phyloP scores from a whole-genome alignment of 768 basidiomycete species.

The Mycena haematopus region DNA sequence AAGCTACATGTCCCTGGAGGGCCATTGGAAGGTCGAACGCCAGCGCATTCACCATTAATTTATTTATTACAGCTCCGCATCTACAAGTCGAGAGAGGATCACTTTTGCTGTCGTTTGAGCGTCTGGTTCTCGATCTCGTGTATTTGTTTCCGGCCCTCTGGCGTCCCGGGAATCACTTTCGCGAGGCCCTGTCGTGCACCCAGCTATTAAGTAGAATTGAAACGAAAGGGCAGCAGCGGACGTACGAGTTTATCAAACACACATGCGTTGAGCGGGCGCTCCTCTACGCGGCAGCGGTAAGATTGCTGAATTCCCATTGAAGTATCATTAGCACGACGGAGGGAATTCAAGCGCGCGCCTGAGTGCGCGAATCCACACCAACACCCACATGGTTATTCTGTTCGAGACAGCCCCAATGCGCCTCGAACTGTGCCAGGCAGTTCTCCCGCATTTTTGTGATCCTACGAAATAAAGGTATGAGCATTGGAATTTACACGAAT shows the following conservation, averaged over 20 bases:
- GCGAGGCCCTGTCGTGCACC: constrained; percentile 71
- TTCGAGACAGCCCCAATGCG: constrained; percentile 95
- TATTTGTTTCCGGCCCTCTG: constrained; percentile 80
- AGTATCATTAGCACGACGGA: not conserved
- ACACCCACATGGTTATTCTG: constrained; percentile 92
- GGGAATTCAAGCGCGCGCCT: not conserved
- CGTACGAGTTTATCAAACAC: constrained; percentile 95
- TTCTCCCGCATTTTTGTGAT: constrained; percentile 93
- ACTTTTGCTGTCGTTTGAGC: constrained; percentile 87
- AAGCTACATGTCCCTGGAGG: no score
- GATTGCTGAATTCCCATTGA: constrained; percentile 71
- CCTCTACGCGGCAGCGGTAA: constrained; percentile 86
- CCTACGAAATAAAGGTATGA: constrained; percentile 47
- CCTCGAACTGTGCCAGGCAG: constrained; percentile 85
- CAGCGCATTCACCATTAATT: not conserved
- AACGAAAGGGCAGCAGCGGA: constrained; percentile 28
- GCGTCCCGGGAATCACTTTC: constrained; percentile 91
- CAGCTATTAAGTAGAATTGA: not conserved
- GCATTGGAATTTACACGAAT: constrained; percentile 2
- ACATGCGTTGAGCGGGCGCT: constrained; percentile 88
- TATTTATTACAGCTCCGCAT: not conserved
- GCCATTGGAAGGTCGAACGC: no score
- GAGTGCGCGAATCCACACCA: constrained; percentile 35
- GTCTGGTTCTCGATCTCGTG: constrained; percentile 90
- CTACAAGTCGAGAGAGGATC: constrained; percentile 11